Evolutionary conservation across 2,329 filamentous ascomycete species (phyloP).

Genomic region (Colletotrichum echinochloae): DNA sequence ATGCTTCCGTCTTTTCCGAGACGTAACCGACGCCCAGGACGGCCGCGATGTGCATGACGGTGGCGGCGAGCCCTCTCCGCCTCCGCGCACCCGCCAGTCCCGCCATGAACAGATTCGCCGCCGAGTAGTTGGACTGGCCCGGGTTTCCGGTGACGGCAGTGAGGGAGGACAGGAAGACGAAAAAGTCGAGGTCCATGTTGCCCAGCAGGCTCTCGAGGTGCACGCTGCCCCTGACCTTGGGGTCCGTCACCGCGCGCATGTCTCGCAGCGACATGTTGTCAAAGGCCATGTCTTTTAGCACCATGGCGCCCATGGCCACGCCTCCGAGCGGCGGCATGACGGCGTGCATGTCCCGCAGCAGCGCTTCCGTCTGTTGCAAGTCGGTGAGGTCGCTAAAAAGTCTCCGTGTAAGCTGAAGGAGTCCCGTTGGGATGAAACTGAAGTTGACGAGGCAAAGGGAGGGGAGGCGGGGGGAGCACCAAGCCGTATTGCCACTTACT

Average conservation of each 20-base stretch:
- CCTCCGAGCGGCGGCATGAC: constrained; percentile 48
- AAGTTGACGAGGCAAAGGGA: constrained; percentile 33
- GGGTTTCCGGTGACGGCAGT: constrained; percentile 46
- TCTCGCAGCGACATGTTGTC: constrained; percentile 47
- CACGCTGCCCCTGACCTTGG: constrained; percentile 51
- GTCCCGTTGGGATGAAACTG: not conserved
- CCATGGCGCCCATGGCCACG: constrained; percentile 56
- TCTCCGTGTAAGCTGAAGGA: not conserved
- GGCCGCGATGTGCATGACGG: constrained; percentile 51
- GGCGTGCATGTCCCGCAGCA: too few species aligned
- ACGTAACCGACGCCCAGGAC: too few species aligned
- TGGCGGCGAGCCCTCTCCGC: constrained; percentile 50
- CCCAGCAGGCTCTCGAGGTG: constrained; percentile 47
- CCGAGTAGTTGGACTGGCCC: constrained; percentile 58
- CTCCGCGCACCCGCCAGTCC: constrained; percentile 41
- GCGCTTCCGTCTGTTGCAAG: too few species aligned
- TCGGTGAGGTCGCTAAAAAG: too few species aligned
- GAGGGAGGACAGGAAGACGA: constrained; percentile 44
- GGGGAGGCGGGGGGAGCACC: too few species aligned
- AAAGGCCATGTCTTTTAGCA: constrained; percentile 45
- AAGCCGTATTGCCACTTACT: too few species aligned
- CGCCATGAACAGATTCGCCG: constrained; percentile 52
- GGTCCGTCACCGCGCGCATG: constrained; percentile 35
- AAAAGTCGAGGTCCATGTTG: constrained; percentile 49
- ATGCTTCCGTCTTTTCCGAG: too few species aligned